These are phyloP conservation scores for Lachancea quebecensis DNA, from an alignment of 805 yeast species.

Conservation along the genomic window DNA sequence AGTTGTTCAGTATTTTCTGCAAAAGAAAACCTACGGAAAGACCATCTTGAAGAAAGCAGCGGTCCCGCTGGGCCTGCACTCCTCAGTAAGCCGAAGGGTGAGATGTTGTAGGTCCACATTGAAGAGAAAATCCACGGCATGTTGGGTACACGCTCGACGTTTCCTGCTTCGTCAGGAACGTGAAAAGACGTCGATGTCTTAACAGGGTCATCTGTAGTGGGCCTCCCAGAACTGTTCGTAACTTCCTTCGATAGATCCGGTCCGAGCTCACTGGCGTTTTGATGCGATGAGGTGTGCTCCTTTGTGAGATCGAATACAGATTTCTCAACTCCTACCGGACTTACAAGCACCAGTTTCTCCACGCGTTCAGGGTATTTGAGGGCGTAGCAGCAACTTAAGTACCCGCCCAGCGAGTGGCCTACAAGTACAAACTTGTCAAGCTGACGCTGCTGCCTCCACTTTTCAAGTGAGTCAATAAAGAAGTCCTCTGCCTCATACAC, in stretches of 20 bases:
- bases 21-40: constrained; percentile 68
- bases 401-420: constrained; percentile 72
- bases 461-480: constrained; percentile 45
- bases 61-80: constrained; percentile 79
- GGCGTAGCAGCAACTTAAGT: constrained; percentile 54
- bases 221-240: constrained; percentile 15
- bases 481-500: constrained; percentile 29
- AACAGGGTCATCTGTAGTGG: constrained; percentile 12
- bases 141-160: constrained; percentile 31
- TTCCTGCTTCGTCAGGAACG: constrained; percentile 27
- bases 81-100: constrained; percentile 80
- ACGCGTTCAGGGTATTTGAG: constrained; percentile 47
- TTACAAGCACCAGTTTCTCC: constrained; percentile 46
- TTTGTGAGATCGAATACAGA: constrained; percentile 32
- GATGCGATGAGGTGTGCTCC: constrained; percentile 4
- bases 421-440: constrained; percentile 49
- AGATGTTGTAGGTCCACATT: constrained; percentile 79
- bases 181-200: constrained; percentile 16
- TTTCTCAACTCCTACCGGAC: constrained; percentile 71
- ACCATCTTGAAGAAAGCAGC: constrained; percentile 82
- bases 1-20: constrained; percentile 27
- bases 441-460: constrained; percentile 45
- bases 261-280: constrained; percentile 14
- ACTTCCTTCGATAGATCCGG: constrained; percentile 32
- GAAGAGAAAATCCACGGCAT: constrained; percentile 33